phyloP scores from a whole-genome alignment of 2,329 filamentous ascomycete species.

The Verticillium longisporum region DNA sequence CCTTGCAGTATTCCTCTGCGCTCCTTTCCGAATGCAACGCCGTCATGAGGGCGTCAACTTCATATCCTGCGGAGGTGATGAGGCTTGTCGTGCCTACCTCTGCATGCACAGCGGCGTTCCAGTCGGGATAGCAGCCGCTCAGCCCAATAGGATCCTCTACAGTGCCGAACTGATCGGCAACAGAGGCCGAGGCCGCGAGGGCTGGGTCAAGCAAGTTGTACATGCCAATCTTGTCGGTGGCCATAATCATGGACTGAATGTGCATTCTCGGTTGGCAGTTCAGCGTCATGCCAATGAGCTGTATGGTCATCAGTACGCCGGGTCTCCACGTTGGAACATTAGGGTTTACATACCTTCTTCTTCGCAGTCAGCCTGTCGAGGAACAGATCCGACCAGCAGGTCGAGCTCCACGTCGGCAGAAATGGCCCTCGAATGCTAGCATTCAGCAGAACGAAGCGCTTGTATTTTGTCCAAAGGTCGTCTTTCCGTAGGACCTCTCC shows the following conservation, averaged over 20 bases:
- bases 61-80: slow-evolving; percentile 21
- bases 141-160: slow-evolving; percentile 18
- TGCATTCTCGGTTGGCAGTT: slow-evolving; percentile 26
- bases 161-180: slow-evolving; percentile 16
- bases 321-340: background rate
- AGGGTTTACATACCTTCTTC: slow-evolving; percentile 17
- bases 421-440: slow-evolving; percentile 28
- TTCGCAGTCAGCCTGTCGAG: slow-evolving; percentile 20
- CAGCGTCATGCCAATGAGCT: slow-evolving; percentile 29
- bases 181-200: slow-evolving; percentile 8
- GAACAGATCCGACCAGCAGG: slow-evolving; percentile 30
- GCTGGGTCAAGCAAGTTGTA: slow-evolving; percentile 23
- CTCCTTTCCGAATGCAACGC: slow-evolving; percentile 15
- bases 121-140: slow-evolving; percentile 20
- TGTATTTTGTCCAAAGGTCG: slow-evolving; percentile 25
- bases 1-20: slow-evolving; percentile 7
- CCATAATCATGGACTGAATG: slow-evolving; percentile 29
- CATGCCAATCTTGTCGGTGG: slow-evolving; percentile 30
- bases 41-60: slow-evolving; percentile 25
- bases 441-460: slow-evolving; percentile 27
- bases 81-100: slow-evolving; percentile 23
- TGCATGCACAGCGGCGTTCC: slow-evolving; percentile 18
- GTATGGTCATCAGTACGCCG: background rate
- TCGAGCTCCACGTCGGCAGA: slow-evolving; percentile 22
- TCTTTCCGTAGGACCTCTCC: slow-evolving; percentile 24